These are phyloP conservation scores for Physcomitrellopsis africana DNA, from an alignment of 225 moss, liverwort and hornwort genomes.

Conservation along the genomic window DNA sequence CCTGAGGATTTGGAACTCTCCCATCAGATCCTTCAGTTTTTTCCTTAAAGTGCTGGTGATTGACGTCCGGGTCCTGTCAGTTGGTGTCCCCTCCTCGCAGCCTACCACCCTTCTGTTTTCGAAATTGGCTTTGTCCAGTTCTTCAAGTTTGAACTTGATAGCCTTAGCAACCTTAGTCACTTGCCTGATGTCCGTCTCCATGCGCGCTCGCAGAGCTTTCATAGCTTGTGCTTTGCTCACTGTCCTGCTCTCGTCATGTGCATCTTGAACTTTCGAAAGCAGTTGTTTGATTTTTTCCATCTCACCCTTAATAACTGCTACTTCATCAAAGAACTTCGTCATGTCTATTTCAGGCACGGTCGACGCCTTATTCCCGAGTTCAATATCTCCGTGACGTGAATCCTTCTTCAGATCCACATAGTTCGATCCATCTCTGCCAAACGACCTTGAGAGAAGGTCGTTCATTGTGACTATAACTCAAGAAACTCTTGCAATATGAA, in stretches of 20 bases:
- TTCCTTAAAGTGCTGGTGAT: conserved; percentile 62
- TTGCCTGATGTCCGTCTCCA: conserved; percentile 62
- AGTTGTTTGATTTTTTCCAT: conserved; percentile 59
- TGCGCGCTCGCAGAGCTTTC: conserved; percentile 56
- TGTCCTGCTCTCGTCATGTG: conserved; percentile 53
- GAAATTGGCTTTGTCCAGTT: conserved; percentile 54
- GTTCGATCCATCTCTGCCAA: conserved; percentile 45
- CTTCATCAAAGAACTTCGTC: conserved; percentile 60
- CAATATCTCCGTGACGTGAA: conserved; percentile 41
- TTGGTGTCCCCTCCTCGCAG: conserved; percentile 58
- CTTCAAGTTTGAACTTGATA: conserved; percentile 56
- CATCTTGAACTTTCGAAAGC: conserved; percentile 52
- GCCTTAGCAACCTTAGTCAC: conserved; percentile 57
- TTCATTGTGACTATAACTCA: conserved; percentile 44
- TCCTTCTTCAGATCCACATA: conserved; percentile 66
- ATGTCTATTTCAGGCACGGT: conserved; percentile 44
- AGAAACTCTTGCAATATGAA: not conserved
- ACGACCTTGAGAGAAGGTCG: conserved; percentile 40
- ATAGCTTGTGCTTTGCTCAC: conserved; percentile 60
- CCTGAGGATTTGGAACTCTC: conserved; percentile 52
- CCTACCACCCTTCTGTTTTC: conserved; percentile 52
- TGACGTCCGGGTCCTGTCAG: conserved; percentile 59
- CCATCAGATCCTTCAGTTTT: conserved; percentile 64
- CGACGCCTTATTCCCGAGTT: conserved; percentile 40
- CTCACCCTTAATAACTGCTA: conserved; percentile 53